phyloP scores from a whole-genome alignment of 495 filamentous ascomycete species.

The Echria macrotheca region DNA sequence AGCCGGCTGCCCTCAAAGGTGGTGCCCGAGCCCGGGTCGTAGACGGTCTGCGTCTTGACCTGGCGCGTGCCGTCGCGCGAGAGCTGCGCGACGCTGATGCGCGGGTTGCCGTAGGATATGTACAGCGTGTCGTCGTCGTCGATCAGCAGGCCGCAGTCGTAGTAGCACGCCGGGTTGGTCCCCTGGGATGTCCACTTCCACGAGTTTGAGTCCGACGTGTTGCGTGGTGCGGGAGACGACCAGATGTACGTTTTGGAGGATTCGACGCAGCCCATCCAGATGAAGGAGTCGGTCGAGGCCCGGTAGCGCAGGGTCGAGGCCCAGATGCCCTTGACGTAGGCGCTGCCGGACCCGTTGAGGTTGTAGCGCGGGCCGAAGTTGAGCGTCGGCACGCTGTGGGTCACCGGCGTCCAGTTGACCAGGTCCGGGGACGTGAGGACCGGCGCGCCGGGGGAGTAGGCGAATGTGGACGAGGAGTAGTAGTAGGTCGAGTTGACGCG shows the following conservation, averaged over 20 bases:
- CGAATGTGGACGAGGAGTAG: constrained; percentile 53
- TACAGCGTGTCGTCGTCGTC: constrained; percentile 55
- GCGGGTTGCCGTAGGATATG: constrained; percentile 48
- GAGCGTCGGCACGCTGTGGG: constrained; percentile 49
- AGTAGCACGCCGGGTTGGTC: constrained; percentile 46
- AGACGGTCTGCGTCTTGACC: constrained; percentile 40
- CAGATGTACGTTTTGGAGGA: constrained; percentile 44
- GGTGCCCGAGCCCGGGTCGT: constrained; percentile 25
- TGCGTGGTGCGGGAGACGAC: constrained; percentile 34
- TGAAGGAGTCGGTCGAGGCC: constrained; percentile 39
- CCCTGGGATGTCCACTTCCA: constrained; percentile 31
- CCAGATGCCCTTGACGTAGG: constrained; percentile 53
- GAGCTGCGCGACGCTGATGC: constrained; percentile 47
- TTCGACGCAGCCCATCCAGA: constrained; percentile 54
- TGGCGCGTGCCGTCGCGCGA: constrained; percentile 40
- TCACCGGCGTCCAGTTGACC: constrained; percentile 50
- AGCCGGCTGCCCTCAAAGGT: constrained; percentile 52
- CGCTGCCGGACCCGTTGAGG: constrained; percentile 31
- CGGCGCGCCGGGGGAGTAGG: constrained; percentile 56
- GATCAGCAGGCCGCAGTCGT: constrained; percentile 53
- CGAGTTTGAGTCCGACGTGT: constrained; percentile 8
- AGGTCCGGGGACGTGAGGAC: constrained; percentile 53
- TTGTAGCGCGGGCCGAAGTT: constrained; percentile 44
- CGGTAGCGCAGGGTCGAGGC: constrained; percentile 50
- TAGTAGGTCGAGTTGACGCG: constrained; percentile 45